Conservation (phyloP, 129 eudicot genomes). For the Flaveria linearis region DNA sequence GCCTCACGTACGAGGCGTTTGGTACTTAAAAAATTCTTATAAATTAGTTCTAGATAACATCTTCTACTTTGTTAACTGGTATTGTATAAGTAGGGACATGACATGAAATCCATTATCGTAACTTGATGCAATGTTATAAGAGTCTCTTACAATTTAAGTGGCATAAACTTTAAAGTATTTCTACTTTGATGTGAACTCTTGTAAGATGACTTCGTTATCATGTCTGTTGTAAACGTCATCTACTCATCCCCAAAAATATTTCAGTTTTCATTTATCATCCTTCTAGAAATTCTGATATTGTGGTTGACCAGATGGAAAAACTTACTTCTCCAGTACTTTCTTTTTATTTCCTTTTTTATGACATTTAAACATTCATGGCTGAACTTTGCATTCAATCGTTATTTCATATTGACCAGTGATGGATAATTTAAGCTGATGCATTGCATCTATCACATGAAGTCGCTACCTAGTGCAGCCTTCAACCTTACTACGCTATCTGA, state of each 20-base stretch:
- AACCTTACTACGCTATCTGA: not conserved
- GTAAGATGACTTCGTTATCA: not conserved
- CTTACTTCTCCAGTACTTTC: not conserved
- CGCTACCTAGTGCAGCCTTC: not conserved
- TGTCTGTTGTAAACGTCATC: not conserved
- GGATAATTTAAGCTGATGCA: not conserved
- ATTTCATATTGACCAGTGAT: not conserved
- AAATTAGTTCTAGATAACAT: too few relatives aligned
- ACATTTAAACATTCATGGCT: not conserved
- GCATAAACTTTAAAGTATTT: not conserved
- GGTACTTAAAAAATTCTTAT: not conserved
- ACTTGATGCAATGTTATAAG: not conserved
- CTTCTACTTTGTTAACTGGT: too few relatives aligned
- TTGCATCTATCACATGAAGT: not conserved
- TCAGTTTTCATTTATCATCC: not conserved
- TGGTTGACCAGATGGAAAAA: not conserved
- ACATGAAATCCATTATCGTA: not conserved
- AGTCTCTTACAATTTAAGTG: not conserved
- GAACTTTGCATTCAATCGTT: slow-evolving; percentile 7
- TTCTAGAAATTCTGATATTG: not conserved
- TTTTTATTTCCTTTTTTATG: not conserved
- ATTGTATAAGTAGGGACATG: not conserved
- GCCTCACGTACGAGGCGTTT: not conserved
- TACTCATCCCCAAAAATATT: slow-evolving; percentile 1
- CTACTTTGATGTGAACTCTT: too few relatives aligned